Evolutionary conservation across 2,329 filamentous ascomycete genomes (phyloP), one percentile per base, ranked within the genome.

Genomic region (Tolypocladium guangdongense): DNA sequence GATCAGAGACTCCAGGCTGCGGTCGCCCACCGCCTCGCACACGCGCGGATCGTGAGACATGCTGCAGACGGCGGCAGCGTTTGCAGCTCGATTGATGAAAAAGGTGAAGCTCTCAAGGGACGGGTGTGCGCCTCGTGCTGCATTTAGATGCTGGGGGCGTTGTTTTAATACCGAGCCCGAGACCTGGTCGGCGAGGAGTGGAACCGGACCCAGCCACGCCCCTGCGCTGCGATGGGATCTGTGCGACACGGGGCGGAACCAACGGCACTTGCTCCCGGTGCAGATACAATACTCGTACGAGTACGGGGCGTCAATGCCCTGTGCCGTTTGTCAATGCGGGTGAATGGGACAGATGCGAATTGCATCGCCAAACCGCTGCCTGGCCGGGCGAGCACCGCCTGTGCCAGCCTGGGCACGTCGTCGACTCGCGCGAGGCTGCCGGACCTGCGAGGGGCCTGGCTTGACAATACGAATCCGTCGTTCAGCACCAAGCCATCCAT

Each of bases 41-140:
- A 48, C 47, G 36, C 46, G 54, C 50, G 47, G 27, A 32, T 41
- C 46, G 24, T 52, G 51, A 57, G 55, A 57, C 52, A 55, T 58
- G 49, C 48, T 51, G 24, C 48, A 52, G 49, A 41, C 51, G 36
- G 41, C 51, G 47, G 20, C 33, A 10, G 14, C 11, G 43, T 20
- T 10, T 32, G 18, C 7, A 11, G 43, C 18, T 47, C 12, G 43
- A 18, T 33, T 33, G 43, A 20, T 10, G 43, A 20, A 30, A 43
- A 6, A 24, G 7, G 16, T 7, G 43, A 47, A 20, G 18, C 12
- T 12, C 4, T 18, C 27, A 32, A 32, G 18, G 18, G 6, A 33
- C 27, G 20, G 18, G 43, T 27, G 41, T 30, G 24, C 22, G 22
- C 12, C 12, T n/a, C 18, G 7, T 24, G 43, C 38, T 22, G 38